phyloP scores from a whole-genome alignment of 768 basidiomycete species.

The Boletus rufocinnamomeus region DNA sequence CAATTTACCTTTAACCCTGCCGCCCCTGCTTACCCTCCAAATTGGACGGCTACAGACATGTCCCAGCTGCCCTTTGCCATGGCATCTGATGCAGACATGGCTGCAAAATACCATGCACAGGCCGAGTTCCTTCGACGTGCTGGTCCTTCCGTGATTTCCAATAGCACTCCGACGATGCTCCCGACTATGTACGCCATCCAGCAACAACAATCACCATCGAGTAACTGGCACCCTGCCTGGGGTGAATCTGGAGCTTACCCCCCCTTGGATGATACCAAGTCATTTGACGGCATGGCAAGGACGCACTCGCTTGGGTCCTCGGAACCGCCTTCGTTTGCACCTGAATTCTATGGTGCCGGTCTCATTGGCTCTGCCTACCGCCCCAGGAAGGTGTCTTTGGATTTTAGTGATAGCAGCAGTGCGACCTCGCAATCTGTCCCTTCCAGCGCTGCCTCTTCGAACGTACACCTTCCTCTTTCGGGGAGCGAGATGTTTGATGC shows the following conservation, averaged over 20 bases:
- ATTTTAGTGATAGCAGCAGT: conserved; percentile 48
- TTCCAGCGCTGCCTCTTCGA: conserved; percentile 57
- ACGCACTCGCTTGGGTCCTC: conserved; percentile 24
- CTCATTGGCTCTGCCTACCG: conserved; percentile 31
- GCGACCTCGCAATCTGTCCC: conserved; percentile 45
- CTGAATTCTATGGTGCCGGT: conserved; percentile 21
- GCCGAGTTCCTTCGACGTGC: conserved; percentile 45
- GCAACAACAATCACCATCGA: conserved; percentile 18
- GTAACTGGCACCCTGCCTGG: conserved; percentile 30
- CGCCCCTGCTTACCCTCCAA: conserved; percentile 19
- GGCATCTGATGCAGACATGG: conserved; percentile 40
- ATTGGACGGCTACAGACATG: conserved; percentile 25
- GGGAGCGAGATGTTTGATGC: conserved; percentile 32
- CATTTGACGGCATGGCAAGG: conserved; percentile 23
- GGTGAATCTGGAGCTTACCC: conserved; percentile 27
- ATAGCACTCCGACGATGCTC: conserved; percentile 4
- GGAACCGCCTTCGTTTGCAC: conserved; percentile 25
- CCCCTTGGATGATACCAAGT: conserved; percentile 33
- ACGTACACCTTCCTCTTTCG: conserved; percentile 49
- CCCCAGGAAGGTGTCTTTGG: conserved; percentile 37
- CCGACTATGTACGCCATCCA: conserved; percentile 23
- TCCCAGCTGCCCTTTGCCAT: conserved; percentile 23
- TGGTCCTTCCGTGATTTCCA: conserved; percentile 21
- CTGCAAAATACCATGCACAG: conserved; percentile 49
- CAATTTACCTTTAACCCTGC: conserved; percentile 34